Percentiles rank a stretch among this genome's conserved stretches.
Conservation (phyloP, 768 basidiomycete genomes). For the Solioccasus polychromus region DNA sequence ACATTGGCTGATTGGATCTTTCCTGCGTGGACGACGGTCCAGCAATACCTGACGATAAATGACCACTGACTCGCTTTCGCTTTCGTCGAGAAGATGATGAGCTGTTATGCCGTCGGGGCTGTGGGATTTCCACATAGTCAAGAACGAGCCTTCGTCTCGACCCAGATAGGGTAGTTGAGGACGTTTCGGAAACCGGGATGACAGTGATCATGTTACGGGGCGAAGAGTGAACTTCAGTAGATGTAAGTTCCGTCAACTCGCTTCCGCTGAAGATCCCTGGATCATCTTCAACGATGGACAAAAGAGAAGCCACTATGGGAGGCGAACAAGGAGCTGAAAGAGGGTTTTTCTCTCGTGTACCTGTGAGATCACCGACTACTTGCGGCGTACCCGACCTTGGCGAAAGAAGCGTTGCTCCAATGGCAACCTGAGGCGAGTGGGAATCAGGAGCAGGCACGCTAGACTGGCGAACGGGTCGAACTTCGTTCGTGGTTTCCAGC, state of each 20-base stretch:
- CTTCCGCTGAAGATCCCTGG: slow-evolving; percentile 20
- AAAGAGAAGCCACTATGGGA: not conserved
- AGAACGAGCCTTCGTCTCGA: slow-evolving; percentile 18
- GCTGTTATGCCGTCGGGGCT: slow-evolving; percentile 8
- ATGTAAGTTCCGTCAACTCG: slow-evolving; percentile 30
- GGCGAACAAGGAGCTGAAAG: not conserved
- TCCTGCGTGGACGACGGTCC: not conserved
- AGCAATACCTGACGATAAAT: not conserved
- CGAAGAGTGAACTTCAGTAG: slow-evolving; percentile 21
- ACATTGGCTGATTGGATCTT: not conserved
- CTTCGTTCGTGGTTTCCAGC: not conserved
- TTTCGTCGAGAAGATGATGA: slow-evolving; percentile 8
- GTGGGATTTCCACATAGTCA: slow-evolving; percentile 22
- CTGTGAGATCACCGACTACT: not conserved
- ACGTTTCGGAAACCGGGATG: not conserved
- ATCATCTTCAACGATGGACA: slow-evolving; percentile 8
- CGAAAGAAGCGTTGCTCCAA: slow-evolving; percentile 1
- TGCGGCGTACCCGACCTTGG: not conserved
- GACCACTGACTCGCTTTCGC: slow-evolving; percentile 10
- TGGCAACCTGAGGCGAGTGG: not conserved
- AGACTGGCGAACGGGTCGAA: not conserved
- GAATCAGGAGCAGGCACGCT: not conserved
- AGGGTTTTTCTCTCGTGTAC: not conserved
- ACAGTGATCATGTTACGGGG: not conserved
- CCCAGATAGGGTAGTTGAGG: not conserved